A percentile compares a stretch with the other conserved stretches of the same genome.
phyloP scores from a whole-genome alignment of 2,329 filamentous ascomycete species.

The Phyllosticta citribraziliensis region DNA sequence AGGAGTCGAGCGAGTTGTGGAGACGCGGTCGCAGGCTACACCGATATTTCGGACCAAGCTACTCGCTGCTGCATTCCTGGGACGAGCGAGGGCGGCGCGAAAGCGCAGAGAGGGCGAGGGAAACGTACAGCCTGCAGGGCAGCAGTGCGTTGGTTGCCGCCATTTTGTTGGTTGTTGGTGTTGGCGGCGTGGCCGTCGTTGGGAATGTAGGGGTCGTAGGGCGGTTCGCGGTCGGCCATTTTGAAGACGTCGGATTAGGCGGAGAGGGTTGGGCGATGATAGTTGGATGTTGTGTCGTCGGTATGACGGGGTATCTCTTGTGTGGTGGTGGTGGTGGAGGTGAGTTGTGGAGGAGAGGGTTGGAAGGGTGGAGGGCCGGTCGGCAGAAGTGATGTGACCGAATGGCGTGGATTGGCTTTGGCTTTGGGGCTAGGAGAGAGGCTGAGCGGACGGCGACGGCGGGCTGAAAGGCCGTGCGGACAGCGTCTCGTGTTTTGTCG shows the following conservation, averaged over 20 bases:
- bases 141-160: constrained; percentile 55
- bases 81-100: not conserved
- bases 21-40: not conserved
- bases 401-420: constrained; percentile 12
- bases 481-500: not conserved
- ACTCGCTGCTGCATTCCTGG: constrained; percentile 2
- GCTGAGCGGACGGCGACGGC: constrained; percentile 7
- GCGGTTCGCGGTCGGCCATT: constrained; percentile 51
- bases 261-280: not conserved
- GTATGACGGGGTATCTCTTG: not conserved
- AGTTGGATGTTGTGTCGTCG: constrained; percentile 13
- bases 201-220: constrained; percentile 86
- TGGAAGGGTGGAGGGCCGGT: constrained; percentile 12
- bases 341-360: constrained; percentile 1
- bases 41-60: not conserved
- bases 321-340: constrained; percentile 7
- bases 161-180: constrained; percentile 20
- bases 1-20: not conserved
- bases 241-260: constrained; percentile 4
- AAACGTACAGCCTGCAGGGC: constrained; percentile 76
- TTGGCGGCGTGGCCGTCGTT: constrained; percentile 54
- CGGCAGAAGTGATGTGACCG: constrained; percentile 17
- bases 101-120: not conserved
- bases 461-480: not conserved
- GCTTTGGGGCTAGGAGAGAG: constrained; percentile 6